These are phyloP conservation scores for Apophysomyces trapeziformis DNA, from an alignment of 371 early-diverging fungal species.

Conservation along the genomic window DNA sequence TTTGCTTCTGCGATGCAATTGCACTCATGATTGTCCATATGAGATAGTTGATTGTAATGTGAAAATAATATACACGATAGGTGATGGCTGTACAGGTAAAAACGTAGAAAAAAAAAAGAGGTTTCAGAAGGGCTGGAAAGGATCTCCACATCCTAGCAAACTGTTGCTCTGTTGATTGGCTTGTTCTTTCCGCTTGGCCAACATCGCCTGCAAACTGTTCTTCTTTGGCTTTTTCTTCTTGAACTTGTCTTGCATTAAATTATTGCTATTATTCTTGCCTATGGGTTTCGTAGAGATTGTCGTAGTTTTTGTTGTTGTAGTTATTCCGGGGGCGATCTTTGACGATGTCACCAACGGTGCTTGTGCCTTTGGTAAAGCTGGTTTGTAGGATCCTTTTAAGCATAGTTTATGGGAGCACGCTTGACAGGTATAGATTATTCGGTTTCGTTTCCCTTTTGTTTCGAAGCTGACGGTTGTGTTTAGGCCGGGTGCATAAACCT, in stretches of 20 bases:
- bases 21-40: too few relatives aligned
- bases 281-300: conserved; percentile 4
- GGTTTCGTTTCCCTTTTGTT: conserved; percentile 19
- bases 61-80: too few relatives aligned
- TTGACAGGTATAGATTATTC: conserved; percentile 27
- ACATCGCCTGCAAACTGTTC: conserved; percentile 44
- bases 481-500: conserved; percentile 38
- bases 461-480: conserved; percentile 22
- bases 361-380: conserved; percentile 4
- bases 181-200: conserved; percentile 35
- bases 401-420: conserved; percentile 24
- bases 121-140: conserved; percentile 38
- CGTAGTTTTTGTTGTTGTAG: neutral
- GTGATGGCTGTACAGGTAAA: too few relatives aligned
- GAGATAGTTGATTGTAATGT: too few relatives aligned
- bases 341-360: neutral
- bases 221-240: conserved; percentile 46
- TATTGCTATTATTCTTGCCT: conserved; percentile 1
- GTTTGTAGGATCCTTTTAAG: conserved; percentile 28
- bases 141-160: conserved; percentile 34
- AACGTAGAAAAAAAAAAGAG: neutral
- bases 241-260: neutral
- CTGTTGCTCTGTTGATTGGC: conserved; percentile 2
- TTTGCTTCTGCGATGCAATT: too few relatives aligned
- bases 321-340: neutral